Conservation (phyloP, 345 rosid species). For the Salix dunnii region DNA sequence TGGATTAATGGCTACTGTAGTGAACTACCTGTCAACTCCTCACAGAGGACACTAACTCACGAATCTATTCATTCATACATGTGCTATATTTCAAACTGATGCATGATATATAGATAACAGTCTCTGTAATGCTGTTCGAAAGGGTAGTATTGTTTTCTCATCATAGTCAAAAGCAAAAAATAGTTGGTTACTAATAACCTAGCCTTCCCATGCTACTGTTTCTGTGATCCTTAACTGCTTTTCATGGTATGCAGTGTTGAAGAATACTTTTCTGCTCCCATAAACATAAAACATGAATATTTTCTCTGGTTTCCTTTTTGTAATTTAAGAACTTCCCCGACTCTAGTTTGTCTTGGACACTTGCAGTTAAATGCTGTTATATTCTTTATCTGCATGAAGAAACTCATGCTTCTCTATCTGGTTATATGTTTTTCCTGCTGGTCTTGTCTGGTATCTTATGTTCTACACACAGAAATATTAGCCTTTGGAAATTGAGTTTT, state of each 20-base stretch:
- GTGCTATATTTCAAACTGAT: neutral
- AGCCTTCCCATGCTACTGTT: neutral
- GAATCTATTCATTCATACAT: neutral
- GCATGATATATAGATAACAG: neutral
- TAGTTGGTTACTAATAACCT: neutral
- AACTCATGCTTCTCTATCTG: neutral
- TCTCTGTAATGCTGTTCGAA: neutral
- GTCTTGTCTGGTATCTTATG: neutral
- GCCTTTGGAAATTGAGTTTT: neutral
- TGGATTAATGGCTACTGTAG: neutral
- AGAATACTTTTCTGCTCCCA: neutral
- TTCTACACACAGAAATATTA: neutral
- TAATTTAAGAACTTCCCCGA: neutral
- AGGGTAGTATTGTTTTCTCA: neutral
- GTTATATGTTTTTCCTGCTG: neutral
- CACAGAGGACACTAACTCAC: neutral
- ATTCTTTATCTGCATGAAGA: neutral
- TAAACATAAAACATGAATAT: neutral
- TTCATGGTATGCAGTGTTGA: neutral
- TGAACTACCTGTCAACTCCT: neutral
- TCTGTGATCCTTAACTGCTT: neutral
- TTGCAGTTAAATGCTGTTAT: neutral
- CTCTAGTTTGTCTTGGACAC: neutral
- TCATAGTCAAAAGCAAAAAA: neutral
- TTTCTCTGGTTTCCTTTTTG: neutral